A percentile compares a stretch with the other conserved stretches of the same genome.
Conservation (phyloP, 2,329 filamentous ascomycete genomes). For the Botryosphaeria dothidea region DNA sequence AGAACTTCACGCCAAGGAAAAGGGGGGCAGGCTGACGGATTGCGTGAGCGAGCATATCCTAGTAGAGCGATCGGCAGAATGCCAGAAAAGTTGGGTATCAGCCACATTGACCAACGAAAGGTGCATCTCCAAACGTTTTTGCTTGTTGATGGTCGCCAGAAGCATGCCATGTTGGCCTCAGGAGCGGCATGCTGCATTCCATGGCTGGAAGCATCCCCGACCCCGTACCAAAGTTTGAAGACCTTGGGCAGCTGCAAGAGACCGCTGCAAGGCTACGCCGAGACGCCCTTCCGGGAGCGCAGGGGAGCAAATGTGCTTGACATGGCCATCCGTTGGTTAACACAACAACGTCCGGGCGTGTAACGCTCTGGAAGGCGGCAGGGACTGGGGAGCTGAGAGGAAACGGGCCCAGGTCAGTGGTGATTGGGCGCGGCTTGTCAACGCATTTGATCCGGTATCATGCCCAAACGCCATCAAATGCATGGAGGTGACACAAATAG, state of each 20-base stretch:
- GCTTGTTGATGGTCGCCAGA: neutral
- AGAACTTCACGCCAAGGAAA: constrained; percentile 1
- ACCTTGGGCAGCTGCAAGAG: constrained; percentile 1
- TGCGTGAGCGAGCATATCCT: constrained; percentile 12
- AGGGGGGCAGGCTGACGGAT: constrained; percentile 3
- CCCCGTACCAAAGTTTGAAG: constrained; percentile 1
- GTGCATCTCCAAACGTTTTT: neutral
- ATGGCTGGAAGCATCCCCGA: constrained; percentile 3
- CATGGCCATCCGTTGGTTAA: constrained; percentile 1
- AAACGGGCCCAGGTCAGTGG: neutral
- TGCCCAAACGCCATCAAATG: neutral
- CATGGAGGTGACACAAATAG: neutral
- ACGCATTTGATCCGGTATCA: neutral
- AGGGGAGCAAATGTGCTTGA: neutral
- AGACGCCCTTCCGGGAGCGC: neutral
- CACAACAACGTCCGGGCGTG: constrained; percentile 19
- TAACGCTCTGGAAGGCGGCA: constrained; percentile 19
- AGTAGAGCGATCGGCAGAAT: constrained; percentile 13
- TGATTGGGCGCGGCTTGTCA: neutral
- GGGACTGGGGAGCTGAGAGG: constrained; percentile 6
- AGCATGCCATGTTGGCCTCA: constrained; percentile 5
- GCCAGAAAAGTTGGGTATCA: constrained; percentile 4
- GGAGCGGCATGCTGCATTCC: constrained; percentile 1
- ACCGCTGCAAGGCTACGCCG: constrained; percentile 10
- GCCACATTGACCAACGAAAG: constrained; percentile 6